Evolutionary conservation across 2,329 filamentous ascomycete species (phyloP).

Genomic region (Rutstroemia sp.): DNA sequence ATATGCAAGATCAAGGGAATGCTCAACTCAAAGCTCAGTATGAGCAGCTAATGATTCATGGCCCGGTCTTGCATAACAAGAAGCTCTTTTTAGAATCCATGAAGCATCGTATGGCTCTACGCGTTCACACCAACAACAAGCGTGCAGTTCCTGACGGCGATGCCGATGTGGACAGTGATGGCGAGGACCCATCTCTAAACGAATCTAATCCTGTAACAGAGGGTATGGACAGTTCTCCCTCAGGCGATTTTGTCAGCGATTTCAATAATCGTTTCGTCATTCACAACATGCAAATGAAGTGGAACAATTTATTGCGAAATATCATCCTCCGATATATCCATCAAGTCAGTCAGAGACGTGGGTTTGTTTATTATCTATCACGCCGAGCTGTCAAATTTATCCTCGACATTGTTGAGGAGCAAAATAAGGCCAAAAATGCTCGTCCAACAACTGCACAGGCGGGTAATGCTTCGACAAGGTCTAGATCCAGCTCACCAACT

Average conservation of each 20-base stretch:
- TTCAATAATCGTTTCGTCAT: slow-evolving; percentile 98
- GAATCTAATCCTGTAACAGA: slow-evolving; percentile 37
- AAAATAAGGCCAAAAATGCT: slow-evolving; percentile 50
- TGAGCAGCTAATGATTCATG: slow-evolving; percentile 51
- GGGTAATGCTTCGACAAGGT: slow-evolving; percentile 17
- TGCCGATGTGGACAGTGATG: slow-evolving; percentile 34
- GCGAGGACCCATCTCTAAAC: slow-evolving; percentile 18
- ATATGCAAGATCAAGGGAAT: slow-evolving; percentile 45
- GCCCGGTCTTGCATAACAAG: slow-evolving; percentile 49
- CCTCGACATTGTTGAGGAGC: slow-evolving; percentile 92
- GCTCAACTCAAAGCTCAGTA: slow-evolving; percentile 48
- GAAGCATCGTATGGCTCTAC: slow-evolving; percentile 30
- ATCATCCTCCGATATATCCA: slow-evolving; percentile 97
- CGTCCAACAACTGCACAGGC: slow-evolving; percentile 28
- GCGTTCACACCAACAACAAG: slow-evolving; percentile 24
- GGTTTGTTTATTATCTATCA: slow-evolving; percentile 97
- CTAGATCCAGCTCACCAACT: slow-evolving; percentile 17
- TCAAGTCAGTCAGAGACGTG: slow-evolving; percentile 89
- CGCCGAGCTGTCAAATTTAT: slow-evolving; percentile 96
- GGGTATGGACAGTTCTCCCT: slow-evolving; percentile 53
- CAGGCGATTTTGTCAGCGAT: slow-evolving; percentile 81
- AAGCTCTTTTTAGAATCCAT: slow-evolving; percentile 52
- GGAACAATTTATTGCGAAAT: slow-evolving; percentile 94
- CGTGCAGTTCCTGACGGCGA: slow-evolving; percentile 23
- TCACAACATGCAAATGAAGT: slow-evolving; percentile 95